Base-by-base conservation (phyloP, 139 green algal genomes). In the Deuterostichococcus epilithicus region DNA sequence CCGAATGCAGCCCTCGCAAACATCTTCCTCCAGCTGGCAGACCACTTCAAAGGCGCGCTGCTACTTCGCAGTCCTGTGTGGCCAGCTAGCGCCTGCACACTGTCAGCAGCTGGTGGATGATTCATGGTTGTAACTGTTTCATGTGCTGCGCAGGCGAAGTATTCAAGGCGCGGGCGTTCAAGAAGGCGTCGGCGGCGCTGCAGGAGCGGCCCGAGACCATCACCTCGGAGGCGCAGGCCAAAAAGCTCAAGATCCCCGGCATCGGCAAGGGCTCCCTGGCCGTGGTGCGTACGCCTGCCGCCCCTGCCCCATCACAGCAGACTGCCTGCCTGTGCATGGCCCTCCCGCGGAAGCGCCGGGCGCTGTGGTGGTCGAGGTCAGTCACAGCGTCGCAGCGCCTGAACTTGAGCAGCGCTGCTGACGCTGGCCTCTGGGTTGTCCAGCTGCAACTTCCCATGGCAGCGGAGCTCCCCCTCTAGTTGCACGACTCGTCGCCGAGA, bases 201-300 rank as follows among this genome's bases (percentile, higher is more conserved):
- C 35, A 33, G 8, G 44, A 37, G 0, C 74, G 74, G 42, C 59
- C 59, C 22, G 47, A 73, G 28, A 28, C 68, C 5, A 73, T 79
- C 63, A 79, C 74, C 1, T 74, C 38, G 33, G 42, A 68, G 38
- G 33, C 72, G 44, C 33, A 37, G n/a, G 68, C 66, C 35, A 78
- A 75, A 42, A 60, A 83, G 39, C 8, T 79, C 1, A 70, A 76
- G 3, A 23, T 80, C 2, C 18, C 66, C 20, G 79, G 79, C 45
- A 35, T 84, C n/a, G 79, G 79, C 60, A 84, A 84, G 60, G 60
- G 75, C 30, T 72, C 69, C 33, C 69, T 72, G 44, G 68, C 44
- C 3, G 73, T 79, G 59, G 79, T 77, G 68, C 13, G 68, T 44
- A 18, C 8, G 10, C 10, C 74, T 74, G n/a, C 30, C 5, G 3